Conservation (phyloP, 257 asterid species). For the Solanum sitiens region DNA sequence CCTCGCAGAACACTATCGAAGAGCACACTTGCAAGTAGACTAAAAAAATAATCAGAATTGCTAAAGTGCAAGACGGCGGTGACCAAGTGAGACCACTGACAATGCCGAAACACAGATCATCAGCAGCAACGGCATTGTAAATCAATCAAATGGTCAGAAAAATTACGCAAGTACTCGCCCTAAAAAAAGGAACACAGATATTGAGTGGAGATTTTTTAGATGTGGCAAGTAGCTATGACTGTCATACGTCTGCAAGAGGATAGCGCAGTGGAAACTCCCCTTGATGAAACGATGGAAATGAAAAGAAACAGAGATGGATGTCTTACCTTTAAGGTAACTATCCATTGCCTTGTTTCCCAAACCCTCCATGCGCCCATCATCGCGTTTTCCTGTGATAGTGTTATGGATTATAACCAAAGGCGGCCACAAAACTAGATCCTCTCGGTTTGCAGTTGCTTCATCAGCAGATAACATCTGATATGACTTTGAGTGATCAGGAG, state of each 20-base stretch:
- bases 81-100: not conserved
- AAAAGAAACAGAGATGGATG: slow-evolving; percentile 18
- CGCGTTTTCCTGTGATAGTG: slow-evolving; percentile 75
- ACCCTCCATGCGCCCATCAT: slow-evolving; percentile 92
- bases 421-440: slow-evolving; percentile 93
- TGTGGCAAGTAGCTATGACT: not conserved
- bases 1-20: not conserved
- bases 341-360: slow-evolving; percentile 96
- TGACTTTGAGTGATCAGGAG: slow-evolving; percentile 78
- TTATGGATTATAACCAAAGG: slow-evolving; percentile 86
- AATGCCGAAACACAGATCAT: not conserved
- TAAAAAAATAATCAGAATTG: not conserved
- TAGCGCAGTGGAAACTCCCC: slow-evolving; percentile 6
- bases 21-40: not conserved
- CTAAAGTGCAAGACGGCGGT: not conserved
- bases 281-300: slow-evolving; percentile 12
- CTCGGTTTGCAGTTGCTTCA: slow-evolving; percentile 61
- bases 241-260: not conserved
- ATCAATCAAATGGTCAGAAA: not conserved
- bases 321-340: slow-evolving; percentile 83
- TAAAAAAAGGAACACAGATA: not conserved
- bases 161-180: not conserved
- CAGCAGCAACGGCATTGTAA: not conserved
- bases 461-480: slow-evolving; percentile 69
- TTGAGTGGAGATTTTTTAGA: not conserved